A percentile compares a stretch with the other conserved stretches of the same genome.
phyloP scores from a whole-genome alignment of 2,329 filamentous ascomycete species.

The Stenocarpella maydis region DNA sequence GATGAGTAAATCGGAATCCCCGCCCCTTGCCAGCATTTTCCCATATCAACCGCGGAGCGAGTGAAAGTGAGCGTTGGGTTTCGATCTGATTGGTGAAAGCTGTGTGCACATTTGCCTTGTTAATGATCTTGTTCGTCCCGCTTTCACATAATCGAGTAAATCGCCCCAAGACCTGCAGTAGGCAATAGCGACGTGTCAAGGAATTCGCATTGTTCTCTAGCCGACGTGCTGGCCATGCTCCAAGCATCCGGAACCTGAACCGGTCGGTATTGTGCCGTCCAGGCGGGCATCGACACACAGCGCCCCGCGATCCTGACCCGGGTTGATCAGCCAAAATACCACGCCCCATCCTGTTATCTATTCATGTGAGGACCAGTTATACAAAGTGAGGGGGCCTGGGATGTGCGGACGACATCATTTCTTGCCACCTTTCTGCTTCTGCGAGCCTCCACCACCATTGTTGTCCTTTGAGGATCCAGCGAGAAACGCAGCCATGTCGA shows the following conservation, averaged over 20 bases:
- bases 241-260: neutral
- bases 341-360: neutral
- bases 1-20: no score
- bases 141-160: neutral
- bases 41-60: neutral
- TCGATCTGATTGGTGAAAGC: neutral
- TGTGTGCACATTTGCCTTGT: neutral
- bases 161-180: neutral
- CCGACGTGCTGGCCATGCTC: neutral
- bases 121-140: neutral
- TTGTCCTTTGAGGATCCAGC: constrained; percentile 59
- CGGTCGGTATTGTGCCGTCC: neutral
- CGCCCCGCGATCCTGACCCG: neutral
- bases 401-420: neutral
- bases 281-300: neutral
- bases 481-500: constrained; percentile 71
- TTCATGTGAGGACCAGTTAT: neutral
- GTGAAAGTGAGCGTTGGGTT: no score
- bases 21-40: neutral
- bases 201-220: neutral
- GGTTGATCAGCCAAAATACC: neutral
- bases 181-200: neutral
- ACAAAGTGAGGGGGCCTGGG: neutral
- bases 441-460: constrained; percentile 38
- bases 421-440: constrained; percentile 20